phyloP scores from a whole-genome alignment of 768 basidiomycete genomes.

The Inosperma sp. region DNA sequence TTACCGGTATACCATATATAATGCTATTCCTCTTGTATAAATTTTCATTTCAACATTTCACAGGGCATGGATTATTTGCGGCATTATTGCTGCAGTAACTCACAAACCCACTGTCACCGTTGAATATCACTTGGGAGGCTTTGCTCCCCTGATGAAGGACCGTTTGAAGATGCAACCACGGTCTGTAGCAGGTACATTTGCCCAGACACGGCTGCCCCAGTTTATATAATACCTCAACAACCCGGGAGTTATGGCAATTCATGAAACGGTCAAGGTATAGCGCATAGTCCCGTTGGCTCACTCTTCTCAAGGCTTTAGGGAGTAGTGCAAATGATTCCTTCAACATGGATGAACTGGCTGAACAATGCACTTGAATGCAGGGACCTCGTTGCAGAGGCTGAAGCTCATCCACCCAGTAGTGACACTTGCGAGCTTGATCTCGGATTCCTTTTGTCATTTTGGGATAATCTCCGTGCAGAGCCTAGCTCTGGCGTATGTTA shows the following conservation, averaged over 20 bases:
- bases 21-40: background rate
- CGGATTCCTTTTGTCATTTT: conserved; percentile 35
- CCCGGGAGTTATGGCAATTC: conserved; percentile 30
- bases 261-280: conserved; percentile 23
- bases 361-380: conserved; percentile 30
- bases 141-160: no score
- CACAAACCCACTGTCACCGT: conserved; percentile 20
- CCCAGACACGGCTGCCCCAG: no score
- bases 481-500: conserved; percentile 36
- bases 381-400: conserved; percentile 29
- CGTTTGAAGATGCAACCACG: no score
- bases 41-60: background rate
- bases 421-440: conserved; percentile 16
- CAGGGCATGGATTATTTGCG: conserved; percentile 41
- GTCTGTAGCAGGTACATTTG: no score
- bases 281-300: background rate
- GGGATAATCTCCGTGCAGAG: conserved; percentile 33
- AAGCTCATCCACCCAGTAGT: conserved; percentile 21
- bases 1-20: conserved; percentile 25
- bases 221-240: no score
- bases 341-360: conserved; percentile 27
- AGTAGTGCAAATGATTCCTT: conserved; percentile 15
- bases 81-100: conserved; percentile 24
- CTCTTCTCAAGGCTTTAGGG: background rate
- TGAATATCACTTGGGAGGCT: conserved; percentile 34